Percentiles rank a stretch among this genome's conserved stretches.
These are phyloP conservation scores for Quercus ilex DNA, from an alignment of 306 rosid genomes.

Conservation along the genomic window DNA sequence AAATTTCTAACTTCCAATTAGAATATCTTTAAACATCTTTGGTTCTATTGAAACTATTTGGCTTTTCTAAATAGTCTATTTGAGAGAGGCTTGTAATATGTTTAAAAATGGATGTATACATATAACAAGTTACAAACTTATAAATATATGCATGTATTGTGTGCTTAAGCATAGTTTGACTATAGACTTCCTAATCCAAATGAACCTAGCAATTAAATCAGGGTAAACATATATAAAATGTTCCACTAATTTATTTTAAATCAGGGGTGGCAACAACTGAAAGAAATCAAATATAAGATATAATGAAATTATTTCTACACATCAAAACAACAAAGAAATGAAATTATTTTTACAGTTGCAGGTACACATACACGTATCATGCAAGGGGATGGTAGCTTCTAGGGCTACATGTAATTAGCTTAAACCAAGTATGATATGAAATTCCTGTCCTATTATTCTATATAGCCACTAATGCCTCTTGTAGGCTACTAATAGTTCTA, in stretches of 20 bases:
- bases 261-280: too few species aligned
- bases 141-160: background rate
- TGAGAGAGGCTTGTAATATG: too few species aligned
- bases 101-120: background rate
- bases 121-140: background rate
- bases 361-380: background rate
- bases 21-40: too few species aligned
- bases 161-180: background rate
- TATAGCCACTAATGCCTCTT: background rate
- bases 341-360: too few species aligned
- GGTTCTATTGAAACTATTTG: too few species aligned
- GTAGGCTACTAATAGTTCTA: background rate
- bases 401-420: background rate
- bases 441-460: background rate
- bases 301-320: too few species aligned
- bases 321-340: too few species aligned
- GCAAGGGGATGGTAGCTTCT: background rate
- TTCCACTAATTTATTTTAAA: too few species aligned
- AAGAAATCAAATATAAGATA: too few species aligned
- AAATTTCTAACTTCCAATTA: background rate
- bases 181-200: background rate
- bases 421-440: background rate
- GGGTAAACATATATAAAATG: too few species aligned
- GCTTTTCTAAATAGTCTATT: too few species aligned
- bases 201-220: too few species aligned